Evolutionary conservation across 1,139 yeast species (phyloP), one percentile per base, ranked within the genome.

Genomic region (Candida tetrigidarum): DNA sequence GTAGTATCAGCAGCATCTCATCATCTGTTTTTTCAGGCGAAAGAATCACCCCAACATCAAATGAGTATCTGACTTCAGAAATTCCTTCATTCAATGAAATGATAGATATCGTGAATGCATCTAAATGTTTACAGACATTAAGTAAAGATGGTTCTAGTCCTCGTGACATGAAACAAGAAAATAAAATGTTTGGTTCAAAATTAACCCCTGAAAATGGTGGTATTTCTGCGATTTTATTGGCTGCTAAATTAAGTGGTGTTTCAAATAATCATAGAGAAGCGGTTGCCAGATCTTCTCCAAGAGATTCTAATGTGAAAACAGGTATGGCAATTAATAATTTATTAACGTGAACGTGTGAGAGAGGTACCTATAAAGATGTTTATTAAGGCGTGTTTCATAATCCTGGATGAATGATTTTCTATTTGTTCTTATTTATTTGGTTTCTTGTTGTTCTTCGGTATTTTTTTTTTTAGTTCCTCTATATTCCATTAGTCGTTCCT

Each of bases 51-150:
- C 44, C 43, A 16, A 33, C 30, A 4, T 19, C 38, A n/a, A 34
- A 23, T 14, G 38, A 32, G 12, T 19, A 33, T 10, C 27, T 37
- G 5, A 34, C 41, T 4, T 34, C 39, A 1, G 42, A 40, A 27
- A 39, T 46, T 23, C 35, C 39, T 39, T 43, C 51, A 11, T 49
- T 45, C 28, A 47, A 33, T 12, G 71, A 66, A 30, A 58, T 66
- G 58, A 53, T 62, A 44, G 77, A 70, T 41, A 60, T 72, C 12
- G 67, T 71, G 12, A 68, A 66, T 50, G 78, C 77, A 4, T 70
- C 75, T 19, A 63, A 64, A 49, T 71, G 76, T 47, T 59, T 72
- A 23, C 75, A 71, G 51, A 60, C 66, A 16, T 56, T 71, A 27
- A 46, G 50, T 20, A 37, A 33, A 43, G 26, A 27, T n/a, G 23